Evolutionary conservation across 1,139 yeast species (phyloP).

Genomic region (Debaryomyces singareniensis): DNA sequence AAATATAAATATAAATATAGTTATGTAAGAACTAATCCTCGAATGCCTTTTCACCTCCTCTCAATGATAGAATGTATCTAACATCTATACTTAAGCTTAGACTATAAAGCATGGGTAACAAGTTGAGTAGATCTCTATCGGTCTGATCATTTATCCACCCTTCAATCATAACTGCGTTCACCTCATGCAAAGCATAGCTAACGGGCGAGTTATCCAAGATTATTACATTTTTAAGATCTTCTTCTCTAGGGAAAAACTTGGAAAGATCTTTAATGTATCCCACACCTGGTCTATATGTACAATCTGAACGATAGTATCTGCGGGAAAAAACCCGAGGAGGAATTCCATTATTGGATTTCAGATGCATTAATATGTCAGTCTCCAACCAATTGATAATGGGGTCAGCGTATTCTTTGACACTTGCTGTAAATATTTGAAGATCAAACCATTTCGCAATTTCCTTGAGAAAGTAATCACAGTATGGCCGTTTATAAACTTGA

Average conservation of each 20-base stretch:
- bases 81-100: conserved; percentile 81
- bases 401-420: conserved; percentile 92
- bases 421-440: conserved; percentile 86
- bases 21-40: conserved; percentile 22
- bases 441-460: conserved; percentile 86
- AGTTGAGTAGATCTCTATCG: conserved; percentile 72
- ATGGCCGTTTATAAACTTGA: conserved; percentile 88
- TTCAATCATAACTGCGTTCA: conserved; percentile 87
- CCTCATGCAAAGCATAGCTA: conserved; percentile 75
- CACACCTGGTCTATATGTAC: conserved; percentile 68
- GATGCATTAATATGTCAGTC: conserved; percentile 19
- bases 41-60: conserved; percentile 71
- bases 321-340: conserved; percentile 35
- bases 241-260: conserved; percentile 34
- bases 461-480: conserved; percentile 74
- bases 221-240: conserved; percentile 65
- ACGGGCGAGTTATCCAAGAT: conserved; percentile 91
- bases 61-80: conserved; percentile 68
- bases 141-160: conserved; percentile 97
- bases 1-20: too few species aligned
- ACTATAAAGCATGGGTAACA: conserved; percentile 77
- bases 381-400: conserved; percentile 89
- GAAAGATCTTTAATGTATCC: conserved; percentile 87
- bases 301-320: conserved; percentile 74
- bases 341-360: conserved; percentile 3